phyloP scores from a whole-genome alignment of 805 yeast genomes.

The Zygosaccharomyces kombuchaensis region DNA sequence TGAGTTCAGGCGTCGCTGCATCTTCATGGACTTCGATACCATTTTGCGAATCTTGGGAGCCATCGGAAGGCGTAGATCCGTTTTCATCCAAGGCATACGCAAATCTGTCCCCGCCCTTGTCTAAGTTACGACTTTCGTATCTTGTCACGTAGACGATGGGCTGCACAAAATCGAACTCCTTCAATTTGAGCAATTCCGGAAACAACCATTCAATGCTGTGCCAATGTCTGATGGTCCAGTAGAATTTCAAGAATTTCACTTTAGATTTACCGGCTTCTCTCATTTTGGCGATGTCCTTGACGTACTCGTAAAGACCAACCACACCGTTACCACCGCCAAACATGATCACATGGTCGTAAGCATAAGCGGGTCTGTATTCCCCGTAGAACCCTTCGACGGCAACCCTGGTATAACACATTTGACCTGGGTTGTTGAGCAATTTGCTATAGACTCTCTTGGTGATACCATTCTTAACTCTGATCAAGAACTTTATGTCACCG shows the following conservation, averaged over 20 bases:
- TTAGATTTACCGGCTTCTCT: slow-evolving; percentile 15
- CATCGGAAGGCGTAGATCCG: background rate
- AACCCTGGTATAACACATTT: slow-evolving; percentile 37
- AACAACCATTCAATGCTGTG: slow-evolving; percentile 47
- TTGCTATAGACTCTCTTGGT: slow-evolving; percentile 42
- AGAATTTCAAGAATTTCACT: slow-evolving; percentile 38
- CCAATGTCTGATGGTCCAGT: slow-evolving; percentile 61
- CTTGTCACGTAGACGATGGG: slow-evolving; percentile 56
- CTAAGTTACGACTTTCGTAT: slow-evolving; percentile 14
- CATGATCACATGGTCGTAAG: slow-evolving; percentile 37
- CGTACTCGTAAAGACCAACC: slow-evolving; percentile 46
- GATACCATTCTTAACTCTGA: slow-evolving; percentile 50
- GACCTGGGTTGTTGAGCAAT: slow-evolving; percentile 31
- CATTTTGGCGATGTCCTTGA: slow-evolving; percentile 19
- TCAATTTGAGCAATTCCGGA: slow-evolving; percentile 36
- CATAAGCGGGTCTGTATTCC: slow-evolving; percentile 34
- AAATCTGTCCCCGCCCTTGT: slow-evolving; percentile 12
- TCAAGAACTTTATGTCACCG: slow-evolving; percentile 24
- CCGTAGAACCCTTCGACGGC: slow-evolving; percentile 65
- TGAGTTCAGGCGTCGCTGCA: slow-evolving; percentile 2
- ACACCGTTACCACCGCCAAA: slow-evolving; percentile 54
- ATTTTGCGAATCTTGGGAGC: slow-evolving; percentile 3
- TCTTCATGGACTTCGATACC: slow-evolving; percentile 1
- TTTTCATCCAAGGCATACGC: slow-evolving; percentile 1
- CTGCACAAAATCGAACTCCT: slow-evolving; percentile 18